A percentile compares a stretch with the other conserved stretches of the same genome.
phyloP scores from a whole-genome alignment of 2,329 filamentous ascomycete genomes.

The Macrophomina phaseolina region DNA sequence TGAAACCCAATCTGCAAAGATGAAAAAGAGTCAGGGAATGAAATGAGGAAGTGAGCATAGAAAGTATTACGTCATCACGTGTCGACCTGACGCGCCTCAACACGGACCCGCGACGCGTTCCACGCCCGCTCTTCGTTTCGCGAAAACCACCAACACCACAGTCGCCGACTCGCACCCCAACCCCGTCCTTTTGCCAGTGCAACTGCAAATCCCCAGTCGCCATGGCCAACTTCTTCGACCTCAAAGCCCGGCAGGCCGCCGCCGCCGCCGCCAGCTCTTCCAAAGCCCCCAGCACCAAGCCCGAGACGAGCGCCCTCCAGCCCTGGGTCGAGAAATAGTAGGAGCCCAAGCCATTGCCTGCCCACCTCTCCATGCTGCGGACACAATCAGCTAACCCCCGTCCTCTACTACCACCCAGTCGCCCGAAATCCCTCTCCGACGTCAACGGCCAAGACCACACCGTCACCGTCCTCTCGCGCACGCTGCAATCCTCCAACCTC shows the following conservation, averaged over 20 bases:
- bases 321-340: conserved; percentile 99
- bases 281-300: conserved; percentile 68
- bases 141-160: conserved; percentile 13
- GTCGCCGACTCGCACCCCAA: not conserved
- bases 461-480: conserved; percentile 87
- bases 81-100: conserved; percentile 15
- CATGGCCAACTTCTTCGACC: conserved; percentile 94
- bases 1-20: too few species aligned
- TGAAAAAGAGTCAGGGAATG: too few species aligned
- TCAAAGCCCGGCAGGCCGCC: conserved; percentile 83
- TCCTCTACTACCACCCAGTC: conserved; percentile 62
- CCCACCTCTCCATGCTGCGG: not conserved
- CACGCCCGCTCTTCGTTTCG: not conserved
- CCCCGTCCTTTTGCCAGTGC: not conserved
- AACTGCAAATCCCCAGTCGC: not conserved
- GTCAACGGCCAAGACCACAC: conserved; percentile 98
- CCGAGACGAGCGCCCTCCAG: conserved; percentile 71
- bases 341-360: conserved; percentile 25
- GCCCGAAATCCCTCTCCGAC: conserved; percentile 91
- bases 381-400: not conserved
- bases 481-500: conserved; percentile 93
- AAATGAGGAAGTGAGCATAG: too few species aligned
- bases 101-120: conserved; percentile 17
- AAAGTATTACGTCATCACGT: conserved; percentile 21
- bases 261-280: conserved; percentile 70